Conservation (phyloP, 352 stramenopile genomes). For the Phytophthora brassicae region DNA sequence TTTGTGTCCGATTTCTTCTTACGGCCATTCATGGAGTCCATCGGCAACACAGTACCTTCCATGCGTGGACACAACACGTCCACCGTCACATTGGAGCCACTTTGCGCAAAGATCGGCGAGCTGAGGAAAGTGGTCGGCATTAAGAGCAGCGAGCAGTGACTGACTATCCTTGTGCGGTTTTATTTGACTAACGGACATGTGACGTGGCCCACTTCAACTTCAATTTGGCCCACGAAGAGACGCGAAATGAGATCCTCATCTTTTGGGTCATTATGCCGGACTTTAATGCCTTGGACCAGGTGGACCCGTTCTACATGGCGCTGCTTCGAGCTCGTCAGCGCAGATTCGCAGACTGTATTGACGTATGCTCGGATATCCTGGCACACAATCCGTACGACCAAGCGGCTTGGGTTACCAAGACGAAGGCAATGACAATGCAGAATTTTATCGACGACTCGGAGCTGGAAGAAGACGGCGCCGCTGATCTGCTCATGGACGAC, state of each 20-base stretch:
- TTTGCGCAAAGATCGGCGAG: background rate
- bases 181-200: conserved; percentile 1
- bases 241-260: conserved; percentile 1
- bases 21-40: conserved; percentile 41
- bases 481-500: conserved; percentile 92
- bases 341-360: conserved; percentile 79
- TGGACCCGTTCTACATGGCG: conserved; percentile 91
- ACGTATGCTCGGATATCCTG: conserved; percentile 85
- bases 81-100: conserved; percentile 6
- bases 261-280: conserved; percentile 14
- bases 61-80: conserved; percentile 28
- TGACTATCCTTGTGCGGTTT: background rate
- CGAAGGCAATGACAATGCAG: conserved; percentile 83
- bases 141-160: background rate
- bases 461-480: conserved; percentile 89
- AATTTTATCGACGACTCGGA: conserved; percentile 93
- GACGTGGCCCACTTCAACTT: background rate
- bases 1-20: conserved; percentile 14
- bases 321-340: conserved; percentile 75
- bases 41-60: conserved; percentile 44
- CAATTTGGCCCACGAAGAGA: conserved; percentile 15
- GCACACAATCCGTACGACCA: conserved; percentile 87
- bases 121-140: conserved; percentile 8
- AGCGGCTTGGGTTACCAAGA: conserved; percentile 91
- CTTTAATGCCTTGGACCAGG: conserved; percentile 52